These are phyloP conservation scores for Helminthosporium solani DNA, from an alignment of 2,329 filamentous ascomycete genomes.

Conservation along the genomic window DNA sequence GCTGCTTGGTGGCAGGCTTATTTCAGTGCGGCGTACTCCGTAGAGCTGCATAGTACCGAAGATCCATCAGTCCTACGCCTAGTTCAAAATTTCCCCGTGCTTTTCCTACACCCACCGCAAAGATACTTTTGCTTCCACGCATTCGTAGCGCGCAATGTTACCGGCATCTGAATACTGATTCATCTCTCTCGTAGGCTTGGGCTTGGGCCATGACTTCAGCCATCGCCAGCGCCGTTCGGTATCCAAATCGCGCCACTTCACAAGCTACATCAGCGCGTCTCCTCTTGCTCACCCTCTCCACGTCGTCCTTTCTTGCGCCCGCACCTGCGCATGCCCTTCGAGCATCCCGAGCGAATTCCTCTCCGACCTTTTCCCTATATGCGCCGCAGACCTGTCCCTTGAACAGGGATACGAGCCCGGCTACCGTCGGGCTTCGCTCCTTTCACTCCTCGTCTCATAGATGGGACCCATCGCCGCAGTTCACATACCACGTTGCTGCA, in stretches of 20 bases:
- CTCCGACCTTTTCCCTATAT: slow-evolving; percentile 15
- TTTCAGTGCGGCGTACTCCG: slow-evolving; percentile 1
- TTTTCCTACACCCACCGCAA: slow-evolving; percentile 21
- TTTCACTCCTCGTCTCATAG: slow-evolving; percentile 34
- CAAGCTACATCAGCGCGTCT: slow-evolving; percentile 31
- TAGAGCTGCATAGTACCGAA: slow-evolving; percentile 5
- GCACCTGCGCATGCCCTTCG: slow-evolving; percentile 25
- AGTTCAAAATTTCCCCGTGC: slow-evolving; percentile 30
- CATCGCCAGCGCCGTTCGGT: slow-evolving; percentile 27
- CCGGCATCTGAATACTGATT: background rate
- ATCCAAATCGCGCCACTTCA: slow-evolving; percentile 20
- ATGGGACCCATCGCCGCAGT: slow-evolving; percentile 29
- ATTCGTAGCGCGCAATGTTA: background rate
- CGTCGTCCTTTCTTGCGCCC: slow-evolving; percentile 28
- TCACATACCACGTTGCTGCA: slow-evolving; percentile 43
- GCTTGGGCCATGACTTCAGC: slow-evolving; percentile 42
- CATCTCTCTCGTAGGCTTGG: slow-evolving; percentile 24
- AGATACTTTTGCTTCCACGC: slow-evolving; percentile 26
- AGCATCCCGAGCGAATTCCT: slow-evolving; percentile 18
- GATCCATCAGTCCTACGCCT: too few species aligned
- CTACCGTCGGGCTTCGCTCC: slow-evolving; percentile 28
- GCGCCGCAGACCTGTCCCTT: slow-evolving; percentile 33
- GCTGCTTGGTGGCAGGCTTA: background rate
- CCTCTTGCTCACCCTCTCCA: slow-evolving; percentile 34
- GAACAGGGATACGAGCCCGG: slow-evolving; percentile 30